phyloP scores from a whole-genome alignment of 345 rosid species.

The Mercurialis annua region DNA sequence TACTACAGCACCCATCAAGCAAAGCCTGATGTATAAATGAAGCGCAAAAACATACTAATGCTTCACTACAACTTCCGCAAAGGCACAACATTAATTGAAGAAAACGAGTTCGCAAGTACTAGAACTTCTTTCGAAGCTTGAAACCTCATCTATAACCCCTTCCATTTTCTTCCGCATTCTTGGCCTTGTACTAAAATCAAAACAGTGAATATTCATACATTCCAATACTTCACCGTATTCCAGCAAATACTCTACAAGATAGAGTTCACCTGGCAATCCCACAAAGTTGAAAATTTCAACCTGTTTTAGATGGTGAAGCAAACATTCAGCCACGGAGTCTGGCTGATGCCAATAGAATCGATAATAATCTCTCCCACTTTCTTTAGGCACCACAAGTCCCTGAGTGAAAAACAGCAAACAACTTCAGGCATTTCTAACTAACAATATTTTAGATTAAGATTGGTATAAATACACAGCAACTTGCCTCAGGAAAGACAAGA shows the following conservation, averaged over 20 bases:
- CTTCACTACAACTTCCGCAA: too few species aligned
- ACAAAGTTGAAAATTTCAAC: conserved; percentile 8
- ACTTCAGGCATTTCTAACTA: background rate
- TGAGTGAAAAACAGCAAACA: background rate
- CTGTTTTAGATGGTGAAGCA: background rate
- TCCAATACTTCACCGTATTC: background rate
- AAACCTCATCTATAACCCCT: background rate
- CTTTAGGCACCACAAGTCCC: conserved; percentile 3
- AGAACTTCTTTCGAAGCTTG: background rate
- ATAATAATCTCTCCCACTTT: background rate
- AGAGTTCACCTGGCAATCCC: background rate
- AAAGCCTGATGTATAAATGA: too few species aligned
- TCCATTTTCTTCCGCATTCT: conserved; percentile 5
- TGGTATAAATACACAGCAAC: background rate
- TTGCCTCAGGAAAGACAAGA: conserved; percentile 4
- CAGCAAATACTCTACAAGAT: conserved; percentile 1
- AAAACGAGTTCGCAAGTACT: background rate
- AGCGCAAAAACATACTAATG: too few species aligned
- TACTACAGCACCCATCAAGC: too few species aligned
- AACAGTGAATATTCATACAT: background rate
- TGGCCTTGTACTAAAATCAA: background rate
- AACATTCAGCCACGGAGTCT: background rate
- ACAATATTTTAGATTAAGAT: background rate
- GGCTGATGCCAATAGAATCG: conserved; percentile 1
- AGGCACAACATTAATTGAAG: too few species aligned